These are phyloP conservation scores for Phytophthora ramorum DNA, from an alignment of 352 stramenopile genomes.

Conservation along the genomic window DNA sequence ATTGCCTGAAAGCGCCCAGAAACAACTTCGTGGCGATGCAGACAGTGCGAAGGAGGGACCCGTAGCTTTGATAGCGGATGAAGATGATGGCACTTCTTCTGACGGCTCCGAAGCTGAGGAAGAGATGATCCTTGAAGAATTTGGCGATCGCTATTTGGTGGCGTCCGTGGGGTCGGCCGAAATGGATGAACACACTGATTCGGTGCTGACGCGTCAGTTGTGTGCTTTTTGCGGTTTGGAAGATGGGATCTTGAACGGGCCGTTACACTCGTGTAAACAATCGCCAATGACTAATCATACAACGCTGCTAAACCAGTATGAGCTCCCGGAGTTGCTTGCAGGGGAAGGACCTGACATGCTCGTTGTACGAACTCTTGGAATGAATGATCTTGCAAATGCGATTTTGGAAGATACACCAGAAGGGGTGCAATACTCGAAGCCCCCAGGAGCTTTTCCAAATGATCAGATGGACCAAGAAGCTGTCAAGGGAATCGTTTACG, in stretches of 20 bases:
- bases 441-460: constrained; percentile 2
- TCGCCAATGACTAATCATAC: constrained; percentile 54
- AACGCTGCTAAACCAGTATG: constrained; percentile 55
- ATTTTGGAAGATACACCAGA: constrained; percentile 45
- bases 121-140: constrained; percentile 57
- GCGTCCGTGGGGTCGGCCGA: not conserved
- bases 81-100: constrained; percentile 43
- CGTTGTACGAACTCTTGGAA: constrained; percentile 23
- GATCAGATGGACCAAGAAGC: constrained; percentile 11
- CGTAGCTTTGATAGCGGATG: constrained; percentile 11
- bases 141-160: constrained; percentile 58
- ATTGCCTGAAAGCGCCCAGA: constrained; percentile 47
- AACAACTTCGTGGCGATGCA: constrained; percentile 31
- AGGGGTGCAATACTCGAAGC: constrained; percentile 43
- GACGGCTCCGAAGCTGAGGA: constrained; percentile 54
- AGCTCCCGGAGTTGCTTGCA: constrained; percentile 55
- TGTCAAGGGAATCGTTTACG: constrained; percentile 45
- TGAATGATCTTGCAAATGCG: constrained; percentile 32
- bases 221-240: constrained; percentile 71
- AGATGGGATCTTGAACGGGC: constrained; percentile 71
- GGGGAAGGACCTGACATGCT: constrained; percentile 34
- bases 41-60: constrained; percentile 12
- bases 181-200: constrained; percentile 4
- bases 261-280: constrained; percentile 54
- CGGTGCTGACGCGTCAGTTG: constrained; percentile 3